Evolutionary conservation across 306 rosid species (phyloP), one percentile per base, ranked within the genome.

Genomic region (Gynostemma pentaphyllum): DNA sequence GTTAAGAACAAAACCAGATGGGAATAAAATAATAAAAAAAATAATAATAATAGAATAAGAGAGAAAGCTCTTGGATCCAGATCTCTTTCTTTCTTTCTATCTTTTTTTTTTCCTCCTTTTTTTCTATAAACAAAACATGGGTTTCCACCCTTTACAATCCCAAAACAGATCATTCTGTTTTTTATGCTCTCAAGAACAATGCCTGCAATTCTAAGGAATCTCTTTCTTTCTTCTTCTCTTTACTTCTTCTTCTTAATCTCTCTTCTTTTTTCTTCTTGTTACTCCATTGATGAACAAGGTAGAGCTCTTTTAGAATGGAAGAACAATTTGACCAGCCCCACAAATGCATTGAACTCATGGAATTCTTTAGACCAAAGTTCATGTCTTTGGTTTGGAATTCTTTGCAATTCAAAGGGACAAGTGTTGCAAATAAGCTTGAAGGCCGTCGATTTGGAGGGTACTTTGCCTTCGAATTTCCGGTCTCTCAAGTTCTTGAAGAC

Each of bases 81-180:
- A 77, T 80, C 81, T 30, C 14, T 7, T 2, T 55, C 42, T 56
- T 0, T 56, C 3, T 34, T 10, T 4, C 32, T 37, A 10, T 56
- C 45, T 19, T 21, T 24, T 7, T 39, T 9, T 78, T 85, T 64
- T 82, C 69, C 74, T 75, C 74, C 67, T 68, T 75, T 74, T 72
- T 57, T 69, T 74, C 86, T 87, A 87, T 92, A 92, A 86, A 84
- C 97, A 88, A 88, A 84, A 81, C 87, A 94, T 86, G 97, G 90
- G 86, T 49, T 84, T 88, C 81, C 87, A 71, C 95, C 84, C 82
- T 84, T 86, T 75, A 62, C 99, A 84, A 82, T 94, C 94, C 85
- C 94, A 82, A 88, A 82, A 81, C 86, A 77, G 63, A 86, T 75
- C 75, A 78, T 62, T 82, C 15, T 9, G 3, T 62, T 51, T 69